These are phyloP conservation scores for Apiospora marii DNA, from an alignment of 2,329 filamentous ascomycete genomes.

Conservation along the genomic window DNA sequence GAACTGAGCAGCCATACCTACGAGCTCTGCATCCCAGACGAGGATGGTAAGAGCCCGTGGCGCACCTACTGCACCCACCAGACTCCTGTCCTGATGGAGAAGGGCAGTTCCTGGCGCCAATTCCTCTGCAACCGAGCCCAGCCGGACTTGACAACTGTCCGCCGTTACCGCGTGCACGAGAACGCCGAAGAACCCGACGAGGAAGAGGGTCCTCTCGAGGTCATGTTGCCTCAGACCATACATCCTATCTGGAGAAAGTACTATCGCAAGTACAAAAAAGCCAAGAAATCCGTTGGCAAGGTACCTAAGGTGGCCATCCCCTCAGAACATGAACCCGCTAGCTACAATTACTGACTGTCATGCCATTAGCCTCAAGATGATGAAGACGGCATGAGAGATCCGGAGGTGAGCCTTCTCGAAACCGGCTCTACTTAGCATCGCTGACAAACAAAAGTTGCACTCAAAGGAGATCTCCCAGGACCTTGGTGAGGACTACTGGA, in stretches of 20 bases:
- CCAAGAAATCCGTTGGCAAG: neutral
- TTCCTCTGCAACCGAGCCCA: slow-evolving; percentile 26
- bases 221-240: slow-evolving; percentile 23
- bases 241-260: neutral
- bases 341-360: neutral
- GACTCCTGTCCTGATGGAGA: slow-evolving; percentile 24
- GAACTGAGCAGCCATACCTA: slow-evolving; percentile 1
- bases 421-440: neutral
- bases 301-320: neutral
- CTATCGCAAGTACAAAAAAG: neutral
- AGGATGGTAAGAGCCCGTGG: slow-evolving; percentile 1
- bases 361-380: neutral
- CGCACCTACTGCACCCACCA: neutral
- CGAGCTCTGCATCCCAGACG: slow-evolving; percentile 2
- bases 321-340: no score
- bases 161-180: neutral
- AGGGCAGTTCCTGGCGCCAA: slow-evolving; percentile 27
- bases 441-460: slow-evolving; percentile 14
- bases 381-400: neutral
- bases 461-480: slow-evolving; percentile 23
- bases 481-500: slow-evolving; percentile 29
- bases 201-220: slow-evolving; percentile 11
- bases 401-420: neutral
- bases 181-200: neutral
- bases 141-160: neutral